Evolutionary conservation across 2,329 filamentous ascomycete genomes (phyloP).

Genomic region (Cryphonectria parasitica): DNA sequence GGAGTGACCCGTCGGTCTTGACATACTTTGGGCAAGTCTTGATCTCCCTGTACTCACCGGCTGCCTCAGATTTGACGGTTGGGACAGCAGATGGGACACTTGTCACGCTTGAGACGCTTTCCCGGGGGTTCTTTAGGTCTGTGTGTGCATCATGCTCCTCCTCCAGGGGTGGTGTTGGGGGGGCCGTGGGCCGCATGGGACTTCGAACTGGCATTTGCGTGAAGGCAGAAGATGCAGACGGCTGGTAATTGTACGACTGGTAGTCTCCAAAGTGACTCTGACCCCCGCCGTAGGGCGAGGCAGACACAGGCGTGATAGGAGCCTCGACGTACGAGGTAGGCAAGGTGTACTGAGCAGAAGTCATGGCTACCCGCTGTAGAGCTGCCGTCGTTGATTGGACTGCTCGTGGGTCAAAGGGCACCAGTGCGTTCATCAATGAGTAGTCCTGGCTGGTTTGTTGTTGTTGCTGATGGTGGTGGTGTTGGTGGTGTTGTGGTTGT

Average conservation of each 20-base stretch:
- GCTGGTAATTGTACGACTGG: slow-evolving; percentile 43
- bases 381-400: slow-evolving; percentile 41
- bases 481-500: no score
- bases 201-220: slow-evolving; percentile 33
- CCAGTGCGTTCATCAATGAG: slow-evolving; percentile 52
- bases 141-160: slow-evolving; percentile 29
- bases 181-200: slow-evolving; percentile 20
- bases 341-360: slow-evolving; percentile 51
- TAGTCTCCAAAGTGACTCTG: slow-evolving; percentile 49
- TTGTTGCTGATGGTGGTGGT: slow-evolving; percentile 46
- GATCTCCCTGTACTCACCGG: slow-evolving; percentile 18
- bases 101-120: background rate
- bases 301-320: slow-evolving; percentile 46
- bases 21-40: slow-evolving; percentile 25
- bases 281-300: slow-evolving; percentile 46
- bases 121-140: slow-evolving; percentile 6
- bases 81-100: slow-evolving; percentile 33
- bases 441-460: slow-evolving; percentile 48
- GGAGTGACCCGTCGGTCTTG: slow-evolving; percentile 24
- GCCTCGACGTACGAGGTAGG: slow-evolving; percentile 48
- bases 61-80: slow-evolving; percentile 30
- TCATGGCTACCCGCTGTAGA: slow-evolving; percentile 48
- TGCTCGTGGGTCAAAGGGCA: slow-evolving; percentile 54
- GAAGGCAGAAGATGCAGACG: slow-evolving; percentile 34
- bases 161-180: slow-evolving; percentile 37